Evolutionary conservation across 495 filamentous ascomycete species (phyloP), one percentile per base, ranked within the genome.

Genomic region (Xylaria nigripes): DNA sequence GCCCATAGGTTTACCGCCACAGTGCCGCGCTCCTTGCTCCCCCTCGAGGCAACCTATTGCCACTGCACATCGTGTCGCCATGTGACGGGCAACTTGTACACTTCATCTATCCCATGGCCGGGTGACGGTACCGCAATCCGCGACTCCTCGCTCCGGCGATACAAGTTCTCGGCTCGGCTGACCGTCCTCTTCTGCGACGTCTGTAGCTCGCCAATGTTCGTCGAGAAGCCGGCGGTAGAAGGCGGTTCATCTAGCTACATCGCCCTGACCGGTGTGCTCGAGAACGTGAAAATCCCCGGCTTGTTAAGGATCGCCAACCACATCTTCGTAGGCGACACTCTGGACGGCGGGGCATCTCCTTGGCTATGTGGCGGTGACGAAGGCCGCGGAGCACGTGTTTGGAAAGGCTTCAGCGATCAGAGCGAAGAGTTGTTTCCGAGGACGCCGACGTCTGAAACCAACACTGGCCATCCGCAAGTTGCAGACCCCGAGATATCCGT

Each of bases 121-220:
- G 22, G 43, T 3, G 38, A 52, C 30, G 43, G 24, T 16, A n/a
- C 25, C 4, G 29, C 44, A 6, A 44, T 50, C 34, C 9, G 38
- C n/a, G 23, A 21, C 2, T 36, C 53, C 6, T 38, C 36, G 6
- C 56, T 77, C 6, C 61, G 63, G 10, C 27, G 45, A 3, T 80
- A 77, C 51, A n/a, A 44, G 3, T 71, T 70, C 52, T 61, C 68
- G 0, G 22, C 40, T 2, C 56, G 57, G 24, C 45, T 60, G 9
- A 56, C 61, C 1, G 50, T 65, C 0, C 51, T 68, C 16, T 81
- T 75, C 48, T 81, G 78, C 62, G 66, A 64, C 15, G 70, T 62
- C 0, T 81, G 77, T 45, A 68, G 68, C 15, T 72, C 71, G 42
- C 64, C 67, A 7, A 63, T 75, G 60, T 75, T 81, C 36, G 72